Evolutionary conservation across 2,329 filamentous ascomycete genomes (phyloP).

Genomic region (Cladosporium austrohemisphaericum): DNA sequence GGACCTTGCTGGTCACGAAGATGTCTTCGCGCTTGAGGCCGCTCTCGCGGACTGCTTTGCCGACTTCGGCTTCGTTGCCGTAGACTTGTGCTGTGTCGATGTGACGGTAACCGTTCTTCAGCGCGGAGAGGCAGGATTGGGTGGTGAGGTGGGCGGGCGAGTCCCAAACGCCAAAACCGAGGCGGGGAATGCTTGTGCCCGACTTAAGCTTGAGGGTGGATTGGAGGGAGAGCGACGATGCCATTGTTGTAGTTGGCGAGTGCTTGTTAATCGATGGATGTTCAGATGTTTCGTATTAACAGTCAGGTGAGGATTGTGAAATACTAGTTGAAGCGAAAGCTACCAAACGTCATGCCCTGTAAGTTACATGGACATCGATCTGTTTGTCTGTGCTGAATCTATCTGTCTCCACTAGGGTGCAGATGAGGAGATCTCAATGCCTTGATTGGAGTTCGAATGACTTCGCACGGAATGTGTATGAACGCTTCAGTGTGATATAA

Average conservation of each 20-base stretch:
- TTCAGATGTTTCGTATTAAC: no score
- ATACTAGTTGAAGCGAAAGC: no score
- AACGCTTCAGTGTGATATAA: no score
- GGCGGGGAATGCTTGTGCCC: constrained; percentile 55
- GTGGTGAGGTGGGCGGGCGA: constrained; percentile 45
- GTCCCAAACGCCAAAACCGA: constrained; percentile 67
- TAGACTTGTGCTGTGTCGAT: constrained; percentile 69
- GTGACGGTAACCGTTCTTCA: constrained; percentile 58
- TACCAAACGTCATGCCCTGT: constrained; percentile 15
- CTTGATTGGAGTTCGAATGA: no score
- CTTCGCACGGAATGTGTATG: no score
- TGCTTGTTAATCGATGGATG: no score
- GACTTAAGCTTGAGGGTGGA: constrained; percentile 52
- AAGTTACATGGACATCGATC: neutral
- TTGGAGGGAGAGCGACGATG: constrained; percentile 40
- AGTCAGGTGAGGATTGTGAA: no score
- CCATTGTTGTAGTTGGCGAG: constrained; percentile 22
- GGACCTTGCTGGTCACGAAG: constrained; percentile 69
- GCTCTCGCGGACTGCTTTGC: constrained; percentile 57
- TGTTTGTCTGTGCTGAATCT: constrained; percentile 3
- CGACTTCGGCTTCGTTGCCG: constrained; percentile 64
- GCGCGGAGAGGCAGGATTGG: constrained; percentile 55
- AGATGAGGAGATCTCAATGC: no score
- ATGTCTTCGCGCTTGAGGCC: constrained; percentile 56
- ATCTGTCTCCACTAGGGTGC: neutral